Base-by-base conservation (phyloP, 1,284 basidiomycete species). In the Leccinum fuscescens region DNA sequence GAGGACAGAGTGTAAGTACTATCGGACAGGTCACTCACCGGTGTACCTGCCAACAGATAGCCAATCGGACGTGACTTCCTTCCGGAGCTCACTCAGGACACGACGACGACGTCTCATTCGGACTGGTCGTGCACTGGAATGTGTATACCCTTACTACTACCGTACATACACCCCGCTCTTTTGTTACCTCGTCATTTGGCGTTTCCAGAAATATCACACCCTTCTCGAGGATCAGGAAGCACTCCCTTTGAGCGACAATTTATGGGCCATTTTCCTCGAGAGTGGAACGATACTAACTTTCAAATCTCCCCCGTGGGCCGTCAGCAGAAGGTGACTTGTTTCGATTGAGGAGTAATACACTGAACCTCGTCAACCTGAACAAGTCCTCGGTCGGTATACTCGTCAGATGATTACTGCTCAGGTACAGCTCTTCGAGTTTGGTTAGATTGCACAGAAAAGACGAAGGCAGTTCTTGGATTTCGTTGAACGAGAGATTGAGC, bases 401-500 rank as follows among this genome's bases (percentile, higher is more conserved):
- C 24, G 92, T 93, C 64, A 99, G 79, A 73, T 92, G 91, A 78
- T 98, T 99, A 35, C 96, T 95, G 65, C 92, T 94, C 6, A 99
- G 80, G 74, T 98, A 99, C 39, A 99, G 79, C 76, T 96, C 90
- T 73, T 93, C 88, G 24, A 99, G 80, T 37, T 79, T 74, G 14
- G 76, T 74, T 78, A 93, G 82, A 61, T 88, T 88, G 63, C 84
- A 79, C 67, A 98, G 86, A 64, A 94, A 94, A 35, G 82, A 80
- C 0, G 85, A 77, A 0, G 94, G 94, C 46, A 98, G 83, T 71
- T 97, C 94, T 74, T 92, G 90, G 62, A 99, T 92, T 62, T 94
- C 29, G 77, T 99, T 99, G 80, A 98, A 98, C 59, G 93, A 94
- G 35, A 99, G 79, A 67, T 99, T 99, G 59, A 99, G 83, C 2